Percentiles rank a stretch among this genome's conserved stretches.
phyloP scores from a whole-genome alignment of 1,284 basidiomycete genomes.

The Vanrija sp. region DNA sequence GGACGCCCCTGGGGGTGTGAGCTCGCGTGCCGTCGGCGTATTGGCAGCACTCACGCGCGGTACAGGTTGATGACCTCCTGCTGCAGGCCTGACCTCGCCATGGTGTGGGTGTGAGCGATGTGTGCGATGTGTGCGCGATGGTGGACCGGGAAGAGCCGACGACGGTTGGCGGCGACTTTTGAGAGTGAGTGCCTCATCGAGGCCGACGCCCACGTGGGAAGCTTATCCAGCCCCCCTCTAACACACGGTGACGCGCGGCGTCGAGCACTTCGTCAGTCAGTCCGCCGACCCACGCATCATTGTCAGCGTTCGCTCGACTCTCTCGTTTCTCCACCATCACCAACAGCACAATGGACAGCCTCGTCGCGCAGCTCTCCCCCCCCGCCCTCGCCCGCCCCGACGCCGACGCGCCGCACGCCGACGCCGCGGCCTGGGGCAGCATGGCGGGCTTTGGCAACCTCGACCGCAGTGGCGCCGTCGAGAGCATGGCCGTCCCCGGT shows the following conservation, averaged over 20 bases:
- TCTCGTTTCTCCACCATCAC: constrained; percentile 1
- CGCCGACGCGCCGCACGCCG: constrained; percentile 48
- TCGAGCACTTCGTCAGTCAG: not conserved
- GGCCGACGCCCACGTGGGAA: not conserved
- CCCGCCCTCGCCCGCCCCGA: constrained; percentile 59
- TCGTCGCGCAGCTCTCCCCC: constrained; percentile 61
- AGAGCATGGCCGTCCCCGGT: constrained; percentile 43
- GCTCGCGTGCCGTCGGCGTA: no score
- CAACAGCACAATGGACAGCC: constrained; percentile 63
- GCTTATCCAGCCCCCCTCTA: not conserved
- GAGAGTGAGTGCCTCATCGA: not conserved
- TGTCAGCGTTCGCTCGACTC: constrained; percentile 5
- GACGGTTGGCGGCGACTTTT: not conserved
- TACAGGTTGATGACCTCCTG: constrained; percentile 48
- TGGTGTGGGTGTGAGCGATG: constrained; percentile 2
- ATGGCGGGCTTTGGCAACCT: constrained; percentile 66
- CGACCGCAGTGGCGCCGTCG: constrained; percentile 34
- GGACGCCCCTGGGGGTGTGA: constrained; percentile 29
- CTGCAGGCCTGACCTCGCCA: constrained; percentile 46
- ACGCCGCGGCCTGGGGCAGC: constrained; percentile 72
- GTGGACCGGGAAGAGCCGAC: not conserved
- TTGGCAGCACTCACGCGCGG: constrained; percentile 10
- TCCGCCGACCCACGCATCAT: constrained; percentile 6
- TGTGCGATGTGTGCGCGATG: no score
- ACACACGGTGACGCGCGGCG: not conserved